Base-by-base conservation (phyloP, 139 green algal genomes). In the Nannochloris sp. region DNA sequence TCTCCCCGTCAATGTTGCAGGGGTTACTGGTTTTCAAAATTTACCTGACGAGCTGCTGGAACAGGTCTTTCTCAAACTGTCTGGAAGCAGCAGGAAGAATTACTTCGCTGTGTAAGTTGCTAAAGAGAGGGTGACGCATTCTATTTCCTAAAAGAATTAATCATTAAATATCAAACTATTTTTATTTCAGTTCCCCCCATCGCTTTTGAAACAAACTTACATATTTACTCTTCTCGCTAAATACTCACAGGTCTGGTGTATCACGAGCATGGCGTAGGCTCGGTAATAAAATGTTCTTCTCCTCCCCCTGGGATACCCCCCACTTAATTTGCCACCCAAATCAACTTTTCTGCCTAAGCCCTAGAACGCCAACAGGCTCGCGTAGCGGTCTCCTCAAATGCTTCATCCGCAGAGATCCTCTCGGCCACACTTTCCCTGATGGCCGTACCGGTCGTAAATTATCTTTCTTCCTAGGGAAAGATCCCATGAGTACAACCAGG, bases 341-440 rank as follows among this genome's bases (percentile, higher is more conserved):
- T 29, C 77, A 83, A 58, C 59, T 83, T 5, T 79, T 83, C 48
- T 68, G 54, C 33, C 45, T 71, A 38, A 73, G 58, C 44, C 64
- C 54, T 33, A 39, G 44, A 44, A 30, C 30, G n/a, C 54, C 56
- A 10, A 27, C 24, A 3, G 70, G 53, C 35, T 68, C 45, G 8
- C 35, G 45, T 9, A 67, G 44, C 30, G 62, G 62, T 25, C 57
- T 82, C 35, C 63, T 76, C 12, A 71, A 71, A 44, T 81, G 71
- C 45, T 82, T 70, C 51, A 58, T 81, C 64, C 35, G 59, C 35
- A 64, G 70, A 27, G 72, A 81, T 14, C 7, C 12, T 42, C 24
- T 38, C 8, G 24, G 6, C 37, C 62, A 65, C n/a, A n/a, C n/a
- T n/a, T n/a, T n/a, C n/a, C n/a, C n/a, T n/a, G n/a, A n/a, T n/a